A percentile compares a stretch with the other conserved stretches of the same genome.
These are phyloP conservation scores for Leccinum pseudoinsigne DNA, from an alignment of 1,284 basidiomycete species.

Conservation along the genomic window DNA sequence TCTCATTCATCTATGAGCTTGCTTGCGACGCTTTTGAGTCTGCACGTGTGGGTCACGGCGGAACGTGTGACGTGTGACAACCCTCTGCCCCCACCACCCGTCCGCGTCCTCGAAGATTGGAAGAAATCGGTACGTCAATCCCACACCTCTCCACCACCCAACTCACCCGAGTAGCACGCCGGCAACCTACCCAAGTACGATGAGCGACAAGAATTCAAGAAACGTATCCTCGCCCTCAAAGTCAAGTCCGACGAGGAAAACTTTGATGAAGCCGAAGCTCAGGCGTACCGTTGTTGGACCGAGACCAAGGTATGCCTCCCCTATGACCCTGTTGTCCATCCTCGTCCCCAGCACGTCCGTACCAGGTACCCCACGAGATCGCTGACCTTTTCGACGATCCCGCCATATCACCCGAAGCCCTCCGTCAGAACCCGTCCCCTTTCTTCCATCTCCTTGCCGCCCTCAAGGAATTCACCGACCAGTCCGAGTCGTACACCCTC, in stretches of 20 bases:
- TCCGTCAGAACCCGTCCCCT: constrained; percentile 48
- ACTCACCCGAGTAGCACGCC: constrained; percentile 47
- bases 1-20: too few species aligned
- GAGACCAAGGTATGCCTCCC: constrained; percentile 48
- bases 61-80: too few species aligned
- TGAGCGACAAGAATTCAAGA: constrained; percentile 83
- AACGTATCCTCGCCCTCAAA: constrained; percentile 55
- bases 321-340: background rate
- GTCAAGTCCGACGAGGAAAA: constrained; percentile 90
- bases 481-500: constrained; percentile 45
- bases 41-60: too few species aligned
- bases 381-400: constrained; percentile 65
- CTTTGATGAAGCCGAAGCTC: constrained; percentile 84
- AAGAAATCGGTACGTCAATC: too few species aligned
- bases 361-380: constrained; percentile 67
- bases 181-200: constrained; percentile 60
- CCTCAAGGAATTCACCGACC: constrained; percentile 58
- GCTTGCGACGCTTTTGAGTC: too few species aligned
- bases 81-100: too few species aligned
- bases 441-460: constrained; percentile 91
- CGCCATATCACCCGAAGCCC: constrained; percentile 4
- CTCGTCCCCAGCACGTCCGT: background rate
- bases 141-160: too few species aligned
- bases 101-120: too few species aligned
- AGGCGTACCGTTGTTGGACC: constrained; percentile 77